Conservation (phyloP, 257 asterid genomes). For the Solanum sejunctum region DNA sequence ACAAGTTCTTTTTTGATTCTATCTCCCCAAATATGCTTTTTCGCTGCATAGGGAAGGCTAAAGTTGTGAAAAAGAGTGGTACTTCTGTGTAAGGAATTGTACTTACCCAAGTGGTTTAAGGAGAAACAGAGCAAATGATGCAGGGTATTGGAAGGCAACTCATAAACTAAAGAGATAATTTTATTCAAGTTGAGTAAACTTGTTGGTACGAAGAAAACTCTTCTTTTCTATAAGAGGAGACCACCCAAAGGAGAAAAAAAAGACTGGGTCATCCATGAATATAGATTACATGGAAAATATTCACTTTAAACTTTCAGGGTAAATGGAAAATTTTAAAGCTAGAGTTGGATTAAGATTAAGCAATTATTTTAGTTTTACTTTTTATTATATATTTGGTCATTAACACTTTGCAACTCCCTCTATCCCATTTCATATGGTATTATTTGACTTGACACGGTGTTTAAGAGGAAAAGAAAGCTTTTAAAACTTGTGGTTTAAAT, state of each 20-base stretch:
- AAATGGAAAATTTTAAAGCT: background rate
- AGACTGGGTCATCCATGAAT: conserved; percentile 84
- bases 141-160: conserved; percentile 92
- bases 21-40: background rate
- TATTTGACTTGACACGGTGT: too few species aligned
- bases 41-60: conserved; percentile 41
- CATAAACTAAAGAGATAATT: conserved; percentile 58
- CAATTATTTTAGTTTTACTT: too few species aligned
- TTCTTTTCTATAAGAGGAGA: conserved; percentile 43
- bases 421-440: too few species aligned
- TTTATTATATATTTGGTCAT: too few species aligned
- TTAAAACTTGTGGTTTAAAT: too few species aligned
- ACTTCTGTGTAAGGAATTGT: conserved; percentile 66
- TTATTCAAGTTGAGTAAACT: conserved; percentile 47
- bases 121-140: conserved; percentile 70
- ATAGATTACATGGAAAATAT: conserved; percentile 51
- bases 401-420: too few species aligned
- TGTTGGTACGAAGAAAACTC: conserved; percentile 80
- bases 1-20: background rate
- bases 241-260: conserved; percentile 76
- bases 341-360: too few species aligned
- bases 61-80: conserved; percentile 81
- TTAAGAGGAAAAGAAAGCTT: too few species aligned
- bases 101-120: conserved; percentile 74
- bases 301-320: conserved; percentile 44